A percentile compares a stretch with the other conserved stretches of the same genome.
phyloP scores from a whole-genome alignment of 345 rosid species.

The Clarkia xantiana region DNA sequence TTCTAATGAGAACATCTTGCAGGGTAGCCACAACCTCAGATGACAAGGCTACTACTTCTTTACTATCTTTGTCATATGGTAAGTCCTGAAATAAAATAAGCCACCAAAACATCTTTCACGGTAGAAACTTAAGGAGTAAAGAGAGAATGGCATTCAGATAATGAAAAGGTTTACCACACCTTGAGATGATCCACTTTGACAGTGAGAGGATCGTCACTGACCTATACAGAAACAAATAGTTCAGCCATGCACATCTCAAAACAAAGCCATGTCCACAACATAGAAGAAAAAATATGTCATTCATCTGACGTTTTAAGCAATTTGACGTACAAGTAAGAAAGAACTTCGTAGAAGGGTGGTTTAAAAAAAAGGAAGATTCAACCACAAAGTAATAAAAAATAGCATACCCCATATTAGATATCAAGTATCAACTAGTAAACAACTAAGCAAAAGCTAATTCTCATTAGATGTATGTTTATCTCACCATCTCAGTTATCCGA shows the following conservation, averaged over 20 bases:
- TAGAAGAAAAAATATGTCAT: background rate
- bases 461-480: constrained; percentile 3
- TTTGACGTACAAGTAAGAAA: background rate
- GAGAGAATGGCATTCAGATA: background rate
- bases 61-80: constrained; percentile 86
- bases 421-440: no score
- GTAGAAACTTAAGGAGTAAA: no score
- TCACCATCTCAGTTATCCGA: constrained; percentile 84
- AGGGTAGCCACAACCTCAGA: constrained; percentile 94
- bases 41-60: constrained; percentile 82
- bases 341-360: background rate
- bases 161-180: constrained; percentile 22
- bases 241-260: background rate
- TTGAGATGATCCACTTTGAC: constrained; percentile 97
- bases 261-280: background rate
- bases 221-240: constrained; percentile 27
- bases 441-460: no score
- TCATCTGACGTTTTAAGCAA: background rate
- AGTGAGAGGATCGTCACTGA: constrained; percentile 77
- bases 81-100: constrained; percentile 41
- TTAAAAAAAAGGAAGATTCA: background rate
- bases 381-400: background rate
- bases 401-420: no score
- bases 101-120: background rate
- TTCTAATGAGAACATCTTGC: constrained; percentile 77